These are phyloP conservation scores for Pleurotus sapidus DNA, from an alignment of 768 basidiomycete genomes.

Conservation along the genomic window DNA sequence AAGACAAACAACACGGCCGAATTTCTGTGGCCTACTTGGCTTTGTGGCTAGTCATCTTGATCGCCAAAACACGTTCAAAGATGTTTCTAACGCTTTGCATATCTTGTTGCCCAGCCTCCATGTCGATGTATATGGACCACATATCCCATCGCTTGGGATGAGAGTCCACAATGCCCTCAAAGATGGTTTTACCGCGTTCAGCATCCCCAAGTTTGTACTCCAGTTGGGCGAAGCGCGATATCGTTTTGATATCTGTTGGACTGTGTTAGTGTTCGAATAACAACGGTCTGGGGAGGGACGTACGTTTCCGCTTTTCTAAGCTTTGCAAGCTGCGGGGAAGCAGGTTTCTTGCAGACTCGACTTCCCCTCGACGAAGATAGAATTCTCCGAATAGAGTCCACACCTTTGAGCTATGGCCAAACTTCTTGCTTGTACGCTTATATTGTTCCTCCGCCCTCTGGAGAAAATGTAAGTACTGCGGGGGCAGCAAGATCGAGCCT, in stretches of 20 bases:
- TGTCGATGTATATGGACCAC: slow-evolving; percentile 97
- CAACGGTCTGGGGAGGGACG: slow-evolving; percentile 23
- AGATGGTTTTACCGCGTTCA: slow-evolving; percentile 93
- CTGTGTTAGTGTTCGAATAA: neutral
- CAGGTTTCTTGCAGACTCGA: slow-evolving; percentile 82
- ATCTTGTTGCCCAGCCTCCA: slow-evolving; percentile 81
- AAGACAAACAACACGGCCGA: neutral
- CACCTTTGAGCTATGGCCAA: slow-evolving; percentile 87
- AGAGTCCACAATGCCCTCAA: slow-evolving; percentile 94
- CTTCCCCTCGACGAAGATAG: slow-evolving; percentile 67
- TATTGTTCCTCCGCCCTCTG: slow-evolving; percentile 94
- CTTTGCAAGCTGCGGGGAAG: slow-evolving; percentile 87
- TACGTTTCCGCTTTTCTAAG: slow-evolving; percentile 92
- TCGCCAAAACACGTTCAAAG: slow-evolving; percentile 79
- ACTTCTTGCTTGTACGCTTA: slow-evolving; percentile 89
- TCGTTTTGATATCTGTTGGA: slow-evolving; percentile 83
- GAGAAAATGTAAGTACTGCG: slow-evolving; percentile 1
- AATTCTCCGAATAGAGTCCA: slow-evolving; percentile 90
- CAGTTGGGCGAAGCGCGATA: slow-evolving; percentile 90
- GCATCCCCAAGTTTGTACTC: slow-evolving; percentile 94
- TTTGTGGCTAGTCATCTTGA: slow-evolving; percentile 92
- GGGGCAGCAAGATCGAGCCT: neutral
- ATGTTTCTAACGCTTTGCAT: slow-evolving; percentile 81
- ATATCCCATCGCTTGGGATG: slow-evolving; percentile 95
- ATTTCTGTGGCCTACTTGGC: slow-evolving; percentile 68